Evolutionary conservation across 108 stramenopile genomes (phyloP).

Genomic region (Skeletonema grethae): DNA sequence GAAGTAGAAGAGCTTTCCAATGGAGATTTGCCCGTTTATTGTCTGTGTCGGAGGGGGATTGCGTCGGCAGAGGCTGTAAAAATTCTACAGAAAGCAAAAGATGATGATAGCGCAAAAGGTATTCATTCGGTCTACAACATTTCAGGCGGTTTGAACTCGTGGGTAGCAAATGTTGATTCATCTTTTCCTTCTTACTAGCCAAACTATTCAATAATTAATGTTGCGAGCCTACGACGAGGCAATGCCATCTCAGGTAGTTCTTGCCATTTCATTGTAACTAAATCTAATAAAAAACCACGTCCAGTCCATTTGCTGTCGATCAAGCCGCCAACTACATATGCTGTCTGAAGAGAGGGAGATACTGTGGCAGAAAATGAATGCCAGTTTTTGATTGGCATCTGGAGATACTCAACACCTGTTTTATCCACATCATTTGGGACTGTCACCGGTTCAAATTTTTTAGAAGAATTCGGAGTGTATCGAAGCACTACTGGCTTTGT

Average conservation of each 20-base stretch:
- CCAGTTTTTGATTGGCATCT: conserved; percentile 27
- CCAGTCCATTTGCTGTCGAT: conserved; percentile 46
- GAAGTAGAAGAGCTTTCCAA: conserved; percentile 41
- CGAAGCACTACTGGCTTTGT: conserved; percentile 14
- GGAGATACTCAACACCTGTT: not conserved
- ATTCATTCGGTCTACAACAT: conserved; percentile 73
- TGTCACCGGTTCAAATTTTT: conserved; percentile 19
- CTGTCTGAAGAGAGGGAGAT: conserved; percentile 7
- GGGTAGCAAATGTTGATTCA: conserved; percentile 68
- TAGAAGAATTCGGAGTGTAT: conserved; percentile 18
- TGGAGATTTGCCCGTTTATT: conserved; percentile 67
- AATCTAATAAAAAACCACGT: conserved; percentile 36
- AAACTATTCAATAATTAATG: conserved; percentile 25
- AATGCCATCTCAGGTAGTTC: conserved; percentile 29
- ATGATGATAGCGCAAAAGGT: conserved; percentile 15
- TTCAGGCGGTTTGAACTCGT: conserved; percentile 71
- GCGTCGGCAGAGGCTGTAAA: conserved; percentile 70
- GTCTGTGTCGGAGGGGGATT: conserved; percentile 79
- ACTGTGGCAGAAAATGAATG: conserved; percentile 32
- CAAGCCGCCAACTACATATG: conserved; percentile 28
- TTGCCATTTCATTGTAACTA: conserved; percentile 31
- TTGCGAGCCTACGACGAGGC: conserved; percentile 31
- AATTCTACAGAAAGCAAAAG: conserved; percentile 48
- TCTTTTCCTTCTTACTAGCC: conserved; percentile 77
- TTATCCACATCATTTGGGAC: conserved; percentile 3